Percentiles rank a stretch among this genome's conserved stretches.
phyloP scores from a whole-genome alignment of 192 early-diverging fungal species.

The Backusella macrospora region DNA sequence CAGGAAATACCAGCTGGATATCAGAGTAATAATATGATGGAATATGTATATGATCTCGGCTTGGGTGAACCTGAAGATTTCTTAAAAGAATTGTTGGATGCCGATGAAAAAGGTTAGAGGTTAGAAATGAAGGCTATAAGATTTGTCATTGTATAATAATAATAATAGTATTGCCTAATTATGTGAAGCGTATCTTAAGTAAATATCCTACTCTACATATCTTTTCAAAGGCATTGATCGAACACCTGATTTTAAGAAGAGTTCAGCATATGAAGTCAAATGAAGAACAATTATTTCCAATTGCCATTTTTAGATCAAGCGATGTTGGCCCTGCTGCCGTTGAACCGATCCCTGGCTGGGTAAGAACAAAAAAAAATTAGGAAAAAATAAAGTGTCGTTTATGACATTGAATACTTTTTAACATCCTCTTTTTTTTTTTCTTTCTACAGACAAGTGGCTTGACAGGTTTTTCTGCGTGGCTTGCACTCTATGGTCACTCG shows the following conservation, averaged over 20 bases:
- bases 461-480: slow-evolving; percentile 28
- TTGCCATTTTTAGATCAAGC: slow-evolving; percentile 33
- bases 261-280: slow-evolving; percentile 29
- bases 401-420: too few species aligned
- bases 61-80: slow-evolving; percentile 35
- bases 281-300: slow-evolving; percentile 33
- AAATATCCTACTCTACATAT: slow-evolving; percentile 51
- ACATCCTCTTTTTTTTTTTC: background rate
- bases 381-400: background rate
- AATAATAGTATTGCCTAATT: slow-evolving; percentile 14
- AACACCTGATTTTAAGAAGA: slow-evolving; percentile 46
- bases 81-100: slow-evolving; percentile 24
- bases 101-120: slow-evolving; percentile 27
- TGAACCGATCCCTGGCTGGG: slow-evolving; percentile 38
- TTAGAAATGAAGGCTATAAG: slow-evolving; percentile 22
- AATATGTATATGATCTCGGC: slow-evolving; percentile 33
- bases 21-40: slow-evolving; percentile 9
- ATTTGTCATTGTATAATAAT: slow-evolving; percentile 15
- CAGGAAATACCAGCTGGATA: slow-evolving; percentile 24
- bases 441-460: slow-evolving; percentile 26
- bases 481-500: slow-evolving; percentile 27
- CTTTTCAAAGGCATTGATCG: slow-evolving; percentile 50
- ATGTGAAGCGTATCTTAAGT: slow-evolving; percentile 21
- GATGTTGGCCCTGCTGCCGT: slow-evolving; percentile 29
- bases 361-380: background rate